Evolutionary conservation across 257 asterid species (phyloP).

Genomic region (Fraxinus excelsior): DNA sequence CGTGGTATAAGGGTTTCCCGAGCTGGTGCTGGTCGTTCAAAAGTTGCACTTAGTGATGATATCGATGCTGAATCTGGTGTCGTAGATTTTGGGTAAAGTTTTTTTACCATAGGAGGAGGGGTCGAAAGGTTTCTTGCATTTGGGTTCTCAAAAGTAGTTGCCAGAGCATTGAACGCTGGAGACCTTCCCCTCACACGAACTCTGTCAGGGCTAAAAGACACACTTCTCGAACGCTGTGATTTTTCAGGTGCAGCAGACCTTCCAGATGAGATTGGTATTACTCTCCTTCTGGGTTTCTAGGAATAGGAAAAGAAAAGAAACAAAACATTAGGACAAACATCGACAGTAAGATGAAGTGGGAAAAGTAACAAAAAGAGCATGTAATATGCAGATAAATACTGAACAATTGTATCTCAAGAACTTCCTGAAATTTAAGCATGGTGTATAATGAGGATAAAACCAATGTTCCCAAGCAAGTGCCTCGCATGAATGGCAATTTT

Average conservation of each 20-base stretch:
- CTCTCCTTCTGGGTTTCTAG: slow-evolving; percentile 82
- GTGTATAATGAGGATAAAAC: background rate
- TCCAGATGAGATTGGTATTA: slow-evolving; percentile 49
- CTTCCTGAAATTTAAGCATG: background rate
- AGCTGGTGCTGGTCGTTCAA: slow-evolving; percentile 57
- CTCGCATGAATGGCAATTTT: background rate
- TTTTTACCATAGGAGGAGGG: slow-evolving; percentile 89
- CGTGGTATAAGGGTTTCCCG: slow-evolving; percentile 64
- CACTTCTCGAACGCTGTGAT: slow-evolving; percentile 90
- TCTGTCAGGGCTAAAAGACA: slow-evolving; percentile 80
- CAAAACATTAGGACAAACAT: slow-evolving; percentile 9
- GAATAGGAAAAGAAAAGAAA: background rate
- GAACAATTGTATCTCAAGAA: background rate
- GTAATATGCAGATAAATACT: background rate
- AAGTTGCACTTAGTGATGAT: slow-evolving; percentile 61
- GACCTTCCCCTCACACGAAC: slow-evolving; percentile 94
- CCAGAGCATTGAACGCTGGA: slow-evolving; percentile 94
- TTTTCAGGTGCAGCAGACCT: slow-evolving; percentile 78
- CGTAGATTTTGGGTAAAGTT: slow-evolving; percentile 71
- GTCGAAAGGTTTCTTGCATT: slow-evolving; percentile 85
- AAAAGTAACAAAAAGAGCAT: background rate
- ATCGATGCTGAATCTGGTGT: slow-evolving; percentile 72
- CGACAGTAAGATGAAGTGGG: background rate
- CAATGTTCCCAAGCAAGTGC: background rate
- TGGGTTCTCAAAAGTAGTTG: slow-evolving; percentile 78